Evolutionary conservation across 2,329 filamentous ascomycete species (phyloP), one percentile per base, ranked within the genome.

Genomic region (Parastagonospora avenae): DNA sequence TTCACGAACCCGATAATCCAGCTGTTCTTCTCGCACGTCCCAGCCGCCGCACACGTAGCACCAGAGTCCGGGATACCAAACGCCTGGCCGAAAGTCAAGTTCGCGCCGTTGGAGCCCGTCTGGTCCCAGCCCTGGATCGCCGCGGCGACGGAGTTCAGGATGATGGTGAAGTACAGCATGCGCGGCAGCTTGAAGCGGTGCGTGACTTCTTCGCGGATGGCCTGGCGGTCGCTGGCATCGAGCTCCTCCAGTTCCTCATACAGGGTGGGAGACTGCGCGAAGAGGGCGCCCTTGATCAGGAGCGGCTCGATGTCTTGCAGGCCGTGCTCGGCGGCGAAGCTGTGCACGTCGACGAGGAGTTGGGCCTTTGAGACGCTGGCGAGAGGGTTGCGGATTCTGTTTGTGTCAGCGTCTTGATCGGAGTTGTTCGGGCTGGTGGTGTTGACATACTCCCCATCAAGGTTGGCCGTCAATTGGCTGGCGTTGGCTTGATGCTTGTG

Each of bases 71-170:
- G 62, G 16, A 72, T 70, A 28, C 66, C 63, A 30, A 70, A 63
- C 0, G 62, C 57, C 0, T 68, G 52, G 0, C 84, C 84, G 57
- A 87, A 87, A 46, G 81, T 80, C 55, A 87, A 74, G 55, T 85
- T 87, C 32, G 85, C 84, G 32, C 71, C 72, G 45, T 70, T 67
- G n/a, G 63, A 66, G 4, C 62, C 65, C 5, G 84, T 87, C 68
- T 87, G 84, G 60, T 88, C 85, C 85, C 85, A 88, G 15, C 85
- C 85, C 30, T 77, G 73, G 27, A 89, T 85, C n/a, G 86, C 85
- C 5, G 87, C 87, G 35, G 85, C 86, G 47, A 90, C 83, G 9
- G 87, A 89, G 67, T 85, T 88, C 31, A 85, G 82, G 7, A 84
- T 74, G 55, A 90, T 86, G 45, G 87, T 89, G 47, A 86, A 76